Evolutionary conservation across 306 rosid genomes (phyloP).

Genomic region (Corylus heterophylla): DNA sequence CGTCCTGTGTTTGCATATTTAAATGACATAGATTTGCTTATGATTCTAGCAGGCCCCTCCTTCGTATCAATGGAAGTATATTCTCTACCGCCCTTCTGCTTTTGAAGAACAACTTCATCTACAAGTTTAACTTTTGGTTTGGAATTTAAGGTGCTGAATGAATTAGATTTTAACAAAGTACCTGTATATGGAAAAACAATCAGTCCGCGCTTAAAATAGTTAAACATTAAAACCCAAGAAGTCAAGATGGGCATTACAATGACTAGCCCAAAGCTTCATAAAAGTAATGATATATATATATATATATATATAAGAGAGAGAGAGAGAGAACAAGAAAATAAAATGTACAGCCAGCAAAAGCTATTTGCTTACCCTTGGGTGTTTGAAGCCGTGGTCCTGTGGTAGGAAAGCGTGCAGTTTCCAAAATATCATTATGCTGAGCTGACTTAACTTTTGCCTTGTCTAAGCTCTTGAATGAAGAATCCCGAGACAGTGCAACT

Average conservation of each 20-base stretch:
- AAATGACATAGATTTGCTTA: conserved; percentile 70
- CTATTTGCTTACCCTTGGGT: conserved; percentile 44
- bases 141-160: conserved; percentile 58
- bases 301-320: background rate
- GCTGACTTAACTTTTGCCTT: conserved; percentile 55
- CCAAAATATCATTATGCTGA: conserved; percentile 41
- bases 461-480: conserved; percentile 64
- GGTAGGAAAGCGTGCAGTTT: conserved; percentile 46
- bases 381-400: conserved; percentile 44
- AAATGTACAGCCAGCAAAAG: conserved; percentile 9
- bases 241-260: conserved; percentile 13
- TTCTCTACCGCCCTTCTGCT: conserved; percentile 61
- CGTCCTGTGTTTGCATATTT: conserved; percentile 55
- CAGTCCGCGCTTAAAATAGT: conserved; percentile 11
- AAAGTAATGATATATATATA: background rate
- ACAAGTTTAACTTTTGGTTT: conserved; percentile 66
- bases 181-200: conserved; percentile 47
- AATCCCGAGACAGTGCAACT: conserved; percentile 56
- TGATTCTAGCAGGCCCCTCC: conserved; percentile 52
- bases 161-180: conserved; percentile 65
- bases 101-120: conserved; percentile 64
- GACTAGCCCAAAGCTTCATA: background rate
- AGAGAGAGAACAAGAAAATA: conserved; percentile 2
- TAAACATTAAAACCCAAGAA: conserved; percentile 1
- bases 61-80: conserved; percentile 48